Conservation (phyloP, 345 rosid genomes). For the Acer negundo region DNA sequence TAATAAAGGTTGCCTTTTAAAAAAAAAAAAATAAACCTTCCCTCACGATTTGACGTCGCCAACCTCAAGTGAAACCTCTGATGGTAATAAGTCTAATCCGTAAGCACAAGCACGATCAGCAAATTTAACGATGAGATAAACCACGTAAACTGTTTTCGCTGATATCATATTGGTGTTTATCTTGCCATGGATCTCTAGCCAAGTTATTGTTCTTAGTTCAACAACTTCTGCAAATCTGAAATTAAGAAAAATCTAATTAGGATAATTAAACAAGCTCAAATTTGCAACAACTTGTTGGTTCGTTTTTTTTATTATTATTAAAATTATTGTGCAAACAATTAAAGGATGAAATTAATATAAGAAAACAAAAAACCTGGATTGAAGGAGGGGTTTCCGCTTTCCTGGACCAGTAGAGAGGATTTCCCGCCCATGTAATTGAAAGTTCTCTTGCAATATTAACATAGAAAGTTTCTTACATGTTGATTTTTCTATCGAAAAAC, state of each 20-base stretch:
- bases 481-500: constrained; percentile 30
- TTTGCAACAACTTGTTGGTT: not conserved
- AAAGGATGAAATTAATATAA: too few relatives aligned
- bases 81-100: constrained; percentile 49
- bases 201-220: constrained; percentile 45
- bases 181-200: constrained; percentile 46
- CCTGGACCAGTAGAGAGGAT: constrained; percentile 49
- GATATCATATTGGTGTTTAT: constrained; percentile 35
- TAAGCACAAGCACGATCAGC: constrained; percentile 39
- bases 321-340: not conserved
- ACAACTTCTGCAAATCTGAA: constrained; percentile 43
- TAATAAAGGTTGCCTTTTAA: too few relatives aligned
- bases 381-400: constrained; percentile 32
- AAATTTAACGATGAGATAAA: constrained; percentile 45
- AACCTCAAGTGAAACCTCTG: constrained; percentile 35
- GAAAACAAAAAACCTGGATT: constrained; percentile 27
- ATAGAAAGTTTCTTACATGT: constrained; percentile 28
- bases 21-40: constrained; percentile 22
- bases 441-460: constrained; percentile 36
- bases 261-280: not conserved
- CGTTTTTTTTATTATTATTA: not conserved
- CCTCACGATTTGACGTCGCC: constrained; percentile 20
- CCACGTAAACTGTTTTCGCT: constrained; percentile 35
- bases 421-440: constrained; percentile 34
- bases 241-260: not conserved